phyloP scores from a whole-genome alignment of 2,329 filamentous ascomycete species.

The Penicillium corylophilum region DNA sequence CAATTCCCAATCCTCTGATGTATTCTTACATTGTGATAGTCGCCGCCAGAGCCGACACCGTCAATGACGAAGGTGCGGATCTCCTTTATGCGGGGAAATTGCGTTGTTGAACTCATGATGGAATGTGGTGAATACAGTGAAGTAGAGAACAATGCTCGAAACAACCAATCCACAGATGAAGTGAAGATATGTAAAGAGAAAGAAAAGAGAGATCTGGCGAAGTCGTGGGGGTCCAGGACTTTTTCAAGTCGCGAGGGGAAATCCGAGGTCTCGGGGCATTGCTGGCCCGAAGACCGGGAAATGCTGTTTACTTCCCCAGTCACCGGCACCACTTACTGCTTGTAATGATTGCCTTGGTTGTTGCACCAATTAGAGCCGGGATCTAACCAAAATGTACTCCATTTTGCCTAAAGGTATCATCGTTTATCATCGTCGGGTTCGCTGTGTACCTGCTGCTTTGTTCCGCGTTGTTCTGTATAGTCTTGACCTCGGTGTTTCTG shows the following conservation, averaged over 20 bases:
- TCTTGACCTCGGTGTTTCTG: not conserved
- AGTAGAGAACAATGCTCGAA: not conserved
- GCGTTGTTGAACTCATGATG: constrained; percentile 31
- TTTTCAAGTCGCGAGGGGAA: not conserved
- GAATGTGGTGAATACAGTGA: not conserved
- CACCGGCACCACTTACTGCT: not conserved
- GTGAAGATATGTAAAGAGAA: constrained; percentile 1
- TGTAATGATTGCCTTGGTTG: not conserved
- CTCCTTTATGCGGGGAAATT: constrained; percentile 47
- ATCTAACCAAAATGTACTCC: too few species aligned
- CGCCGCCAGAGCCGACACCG: constrained; percentile 49
- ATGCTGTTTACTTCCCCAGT: not conserved
- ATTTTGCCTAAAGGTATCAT: not conserved
- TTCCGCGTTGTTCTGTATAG: not conserved
- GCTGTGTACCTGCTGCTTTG: not conserved
- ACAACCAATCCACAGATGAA: not conserved
- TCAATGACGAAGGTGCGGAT: constrained; percentile 49
- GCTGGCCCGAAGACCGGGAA: constrained; percentile 26
- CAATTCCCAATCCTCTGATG: not conserved
- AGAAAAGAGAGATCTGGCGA: not conserved
- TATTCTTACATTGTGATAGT: constrained; percentile 79
- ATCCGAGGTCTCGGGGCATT: constrained; percentile 28
- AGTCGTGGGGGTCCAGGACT: not conserved
- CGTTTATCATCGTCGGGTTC: not conserved
- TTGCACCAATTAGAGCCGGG: not conserved